Evolutionary conservation across 768 basidiomycete species (phyloP).

Genomic region (Podaxis sp.): DNA sequence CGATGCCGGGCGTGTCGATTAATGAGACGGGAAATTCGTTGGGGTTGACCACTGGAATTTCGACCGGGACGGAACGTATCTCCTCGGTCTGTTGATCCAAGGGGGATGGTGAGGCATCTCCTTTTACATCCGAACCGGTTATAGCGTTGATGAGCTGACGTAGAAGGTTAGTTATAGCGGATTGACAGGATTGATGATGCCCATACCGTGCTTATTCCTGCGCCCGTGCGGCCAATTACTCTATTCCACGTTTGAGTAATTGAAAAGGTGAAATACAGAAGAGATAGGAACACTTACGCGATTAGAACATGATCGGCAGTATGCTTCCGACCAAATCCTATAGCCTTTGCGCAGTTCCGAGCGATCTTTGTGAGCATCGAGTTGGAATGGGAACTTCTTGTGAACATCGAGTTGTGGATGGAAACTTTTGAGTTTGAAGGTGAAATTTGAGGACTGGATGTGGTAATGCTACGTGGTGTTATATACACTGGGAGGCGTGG

Average conservation of each 20-base stretch:
- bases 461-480: too few species aligned
- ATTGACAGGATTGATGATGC: neutral
- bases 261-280: too few species aligned
- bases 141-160: neutral
- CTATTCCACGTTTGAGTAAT: neutral
- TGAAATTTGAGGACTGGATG: too few species aligned
- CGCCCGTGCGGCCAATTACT: neutral
- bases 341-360: neutral
- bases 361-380: neutral
- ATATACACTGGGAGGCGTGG: too few species aligned
- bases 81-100: neutral
- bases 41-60: neutral
- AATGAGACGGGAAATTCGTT: neutral
- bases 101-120: too few species aligned
- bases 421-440: too few species aligned
- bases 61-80: neutral
- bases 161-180: too few species aligned
- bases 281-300: neutral
- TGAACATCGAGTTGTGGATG: neutral
- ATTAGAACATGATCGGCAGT: neutral
- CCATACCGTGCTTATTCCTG: neutral
- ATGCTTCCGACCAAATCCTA: neutral
- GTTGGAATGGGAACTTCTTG: neutral
- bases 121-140: neutral
- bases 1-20: neutral